These are phyloP conservation scores for Dendrocalamus sinicus DNA, from an alignment of 176 grass and related monocot genomes.

Conservation along the genomic window DNA sequence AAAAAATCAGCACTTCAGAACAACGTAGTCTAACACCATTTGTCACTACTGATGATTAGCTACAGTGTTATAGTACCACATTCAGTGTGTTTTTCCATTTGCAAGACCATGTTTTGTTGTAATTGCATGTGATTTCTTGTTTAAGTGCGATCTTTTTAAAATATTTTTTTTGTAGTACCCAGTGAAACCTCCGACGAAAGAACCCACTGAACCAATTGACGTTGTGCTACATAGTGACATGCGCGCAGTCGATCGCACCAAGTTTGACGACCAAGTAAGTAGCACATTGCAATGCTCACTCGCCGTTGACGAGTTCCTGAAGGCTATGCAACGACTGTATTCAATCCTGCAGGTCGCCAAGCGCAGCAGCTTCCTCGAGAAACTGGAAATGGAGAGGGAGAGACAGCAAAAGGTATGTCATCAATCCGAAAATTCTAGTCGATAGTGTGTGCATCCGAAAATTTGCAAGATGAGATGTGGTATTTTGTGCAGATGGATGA, in stretches of 20 bases:
- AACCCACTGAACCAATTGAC: conserved; percentile 70
- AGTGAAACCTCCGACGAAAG: conserved; percentile 58
- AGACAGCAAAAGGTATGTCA: conserved; percentile 62
- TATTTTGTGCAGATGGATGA: conserved; percentile 52
- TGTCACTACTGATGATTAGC: background rate
- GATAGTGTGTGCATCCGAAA: background rate
- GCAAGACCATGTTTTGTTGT: conserved; percentile 1
- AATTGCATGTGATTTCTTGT: background rate
- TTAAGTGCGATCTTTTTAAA: background rate
- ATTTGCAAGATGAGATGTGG: background rate
- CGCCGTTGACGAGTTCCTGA: conserved; percentile 2
- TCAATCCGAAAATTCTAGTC: background rate
- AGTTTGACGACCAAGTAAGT: conserved; percentile 84
- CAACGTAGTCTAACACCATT: background rate
- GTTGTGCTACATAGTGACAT: conserved; percentile 69
- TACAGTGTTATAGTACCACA: background rate
- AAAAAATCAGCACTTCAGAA: background rate
- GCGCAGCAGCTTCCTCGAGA: conserved; percentile 61
- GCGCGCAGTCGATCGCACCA: conserved; percentile 57
- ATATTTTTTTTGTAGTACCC: conserved; percentile 38
- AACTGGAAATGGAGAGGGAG: conserved; percentile 64
- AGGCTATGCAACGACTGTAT: background rate
- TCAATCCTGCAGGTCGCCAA: conserved; percentile 56
- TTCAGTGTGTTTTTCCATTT: conserved; percentile 13
- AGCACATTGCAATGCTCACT: conserved; percentile 30